Base-by-base conservation (phyloP, 192 early-diverging fungal species). In the Entomortierella parvispora region DNA sequence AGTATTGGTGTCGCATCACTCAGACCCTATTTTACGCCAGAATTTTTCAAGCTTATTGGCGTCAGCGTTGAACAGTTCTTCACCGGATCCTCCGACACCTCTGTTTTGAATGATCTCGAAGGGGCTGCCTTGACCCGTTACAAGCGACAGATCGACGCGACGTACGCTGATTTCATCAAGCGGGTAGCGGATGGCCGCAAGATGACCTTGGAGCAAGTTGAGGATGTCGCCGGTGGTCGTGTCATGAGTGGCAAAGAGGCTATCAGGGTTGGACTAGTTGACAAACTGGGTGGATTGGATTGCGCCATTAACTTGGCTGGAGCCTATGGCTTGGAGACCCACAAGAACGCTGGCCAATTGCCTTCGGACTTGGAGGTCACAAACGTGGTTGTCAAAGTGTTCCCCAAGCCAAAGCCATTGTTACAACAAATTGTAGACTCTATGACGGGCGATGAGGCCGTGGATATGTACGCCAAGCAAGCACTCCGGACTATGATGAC, bases 1-100 rank as follows among this genome's bases (percentile, higher is more conserved):
- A 89, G 88, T 37, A 93, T 93, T 53, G 92, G 92, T 28, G 91
- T 93, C 1, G 91, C 90, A 0, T 51, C 85, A 0, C 51, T 85
- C 50, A 58, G 83, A 26, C 91, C 91, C 2, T 71, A 80, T 25
- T 62, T 92, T 47, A 85, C 89, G 2, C 56, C 58, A 11, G 82
- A 87, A 77, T 71, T 88, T 48, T 83, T 90, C 53, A 87, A 88
- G 57, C 58, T 79, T 37, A 47, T 87, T 4, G 90, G 91, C 8
- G 76, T 88, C 48, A 90, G 83, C 26, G 68, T 92, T 20, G 89
- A 89, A 50, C 83, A 87, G 77, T 76, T 79, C 59, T 70, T 85
- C 31, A 77, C 84, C 4, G 83, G 85, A 28, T 84, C 83, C 22
- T 82, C 84, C 18, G 62, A 71, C 18, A 62, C 54, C 6, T 90